Percentiles rank a stretch among this genome's conserved stretches.
Evolutionary conservation across 768 basidiomycete genomes (phyloP).

Genomic region (Leucocoprinus leucothites): DNA sequence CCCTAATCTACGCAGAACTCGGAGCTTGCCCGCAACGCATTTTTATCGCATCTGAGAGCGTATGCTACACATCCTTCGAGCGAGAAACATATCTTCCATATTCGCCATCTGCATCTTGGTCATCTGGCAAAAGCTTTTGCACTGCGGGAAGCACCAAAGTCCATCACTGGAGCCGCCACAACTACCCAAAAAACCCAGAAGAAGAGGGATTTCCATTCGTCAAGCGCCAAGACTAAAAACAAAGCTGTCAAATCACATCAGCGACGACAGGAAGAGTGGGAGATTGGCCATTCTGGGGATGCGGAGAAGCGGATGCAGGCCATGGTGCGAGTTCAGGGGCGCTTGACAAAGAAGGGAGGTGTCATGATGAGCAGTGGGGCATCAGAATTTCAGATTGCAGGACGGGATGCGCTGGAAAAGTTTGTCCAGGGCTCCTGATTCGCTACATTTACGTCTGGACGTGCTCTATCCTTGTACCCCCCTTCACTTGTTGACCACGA

Average conservation of each 20-base stretch:
- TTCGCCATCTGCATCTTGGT: constrained; percentile 90
- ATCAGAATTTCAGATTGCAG: constrained; percentile 78
- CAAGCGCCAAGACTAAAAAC: constrained; percentile 13
- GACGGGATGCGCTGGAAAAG: constrained; percentile 59
- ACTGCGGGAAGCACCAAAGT: constrained; percentile 77
- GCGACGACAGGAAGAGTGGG: constrained; percentile 31
- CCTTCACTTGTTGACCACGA: background rate
- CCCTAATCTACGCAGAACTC: constrained; percentile 53
- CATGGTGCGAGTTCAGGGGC: constrained; percentile 79
- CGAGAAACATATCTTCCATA: constrained; percentile 97
- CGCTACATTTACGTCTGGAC: background rate
- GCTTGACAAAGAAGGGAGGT: constrained; percentile 77
- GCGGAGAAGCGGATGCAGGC: constrained; percentile 85
- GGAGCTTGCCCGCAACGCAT: constrained; percentile 77
- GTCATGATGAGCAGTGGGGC: constrained; percentile 63
- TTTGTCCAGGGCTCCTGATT: constrained; percentile 34
- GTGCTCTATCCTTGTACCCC: background rate
- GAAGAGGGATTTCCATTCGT: constrained; percentile 14
- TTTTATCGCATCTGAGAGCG: constrained; percentile 89
- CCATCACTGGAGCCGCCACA: constrained; percentile 32
- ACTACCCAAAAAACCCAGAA: constrained; percentile 9
- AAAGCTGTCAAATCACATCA: constrained; percentile 20
- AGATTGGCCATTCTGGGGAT: constrained; percentile 43
- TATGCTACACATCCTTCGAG: constrained; percentile 95
- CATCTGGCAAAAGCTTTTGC: constrained; percentile 93